phyloP scores from a whole-genome alignment of 2,329 filamentous ascomycete genomes.

The Ceratocystiopsis sp. region DNA sequence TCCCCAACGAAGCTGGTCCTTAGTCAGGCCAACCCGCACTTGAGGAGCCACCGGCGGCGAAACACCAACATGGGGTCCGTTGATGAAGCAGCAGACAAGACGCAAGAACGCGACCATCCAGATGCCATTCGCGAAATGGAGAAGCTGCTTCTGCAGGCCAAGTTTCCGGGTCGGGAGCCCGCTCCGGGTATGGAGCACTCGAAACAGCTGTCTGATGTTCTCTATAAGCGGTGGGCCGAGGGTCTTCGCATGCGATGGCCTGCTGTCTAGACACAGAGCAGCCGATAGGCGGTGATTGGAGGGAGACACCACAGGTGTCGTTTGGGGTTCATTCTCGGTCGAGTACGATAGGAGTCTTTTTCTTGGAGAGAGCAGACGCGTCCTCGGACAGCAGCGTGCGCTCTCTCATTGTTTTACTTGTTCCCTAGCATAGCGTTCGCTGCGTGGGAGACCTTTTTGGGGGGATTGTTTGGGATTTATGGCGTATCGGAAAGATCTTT shows the following conservation, averaged over 20 bases:
- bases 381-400: too few species aligned
- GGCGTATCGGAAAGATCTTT: background rate
- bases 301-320: background rate
- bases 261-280: slow-evolving; percentile 2
- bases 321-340: background rate
- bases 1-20: slow-evolving; percentile 53
- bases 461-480: too few species aligned
- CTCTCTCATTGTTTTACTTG: background rate
- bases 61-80: slow-evolving; percentile 26
- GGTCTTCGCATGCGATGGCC: slow-evolving; percentile 41
- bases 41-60: slow-evolving; percentile 59
- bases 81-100: slow-evolving; percentile 16
- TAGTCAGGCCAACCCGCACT: slow-evolving; percentile 68
- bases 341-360: background rate
- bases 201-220: slow-evolving; percentile 72
- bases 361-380: background rate
- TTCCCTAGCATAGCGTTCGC: slow-evolving; percentile 1
- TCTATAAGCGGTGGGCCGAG: slow-evolving; percentile 82
- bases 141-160: slow-evolving; percentile 30
- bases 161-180: slow-evolving; percentile 36
- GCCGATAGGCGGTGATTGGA: background rate
- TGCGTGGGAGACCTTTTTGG: slow-evolving; percentile 4
- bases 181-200: slow-evolving; percentile 77
- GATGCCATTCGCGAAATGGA: slow-evolving; percentile 22
- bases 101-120: slow-evolving; percentile 22